These are phyloP conservation scores for Theileria equi DNA, from an alignment of 169 alveolate genomes.

Conservation along the genomic window DNA sequence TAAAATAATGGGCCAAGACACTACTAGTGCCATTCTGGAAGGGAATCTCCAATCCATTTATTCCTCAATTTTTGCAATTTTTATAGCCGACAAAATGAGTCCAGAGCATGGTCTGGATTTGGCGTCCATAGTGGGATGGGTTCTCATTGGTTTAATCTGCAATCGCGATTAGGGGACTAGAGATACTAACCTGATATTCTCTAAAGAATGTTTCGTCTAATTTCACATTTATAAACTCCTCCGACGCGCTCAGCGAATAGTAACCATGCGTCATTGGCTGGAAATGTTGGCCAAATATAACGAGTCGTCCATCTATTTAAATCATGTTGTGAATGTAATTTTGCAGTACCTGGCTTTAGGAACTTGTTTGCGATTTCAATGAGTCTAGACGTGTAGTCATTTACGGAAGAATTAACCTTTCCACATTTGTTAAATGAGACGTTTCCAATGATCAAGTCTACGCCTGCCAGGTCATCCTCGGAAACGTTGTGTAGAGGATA, in stretches of 20 bases:
- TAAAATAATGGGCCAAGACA: too few species aligned
- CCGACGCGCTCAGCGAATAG: conserved; percentile 21
- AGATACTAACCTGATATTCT: conserved; percentile 40
- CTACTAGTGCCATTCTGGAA: too few species aligned
- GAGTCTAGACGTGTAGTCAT: conserved; percentile 14
- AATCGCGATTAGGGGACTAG: neutral
- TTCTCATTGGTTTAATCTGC: conserved; percentile 45
- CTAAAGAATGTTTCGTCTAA: conserved; percentile 51
- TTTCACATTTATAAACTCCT: conserved; percentile 44
- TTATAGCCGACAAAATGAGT: conserved; percentile 50
- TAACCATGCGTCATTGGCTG: conserved; percentile 53
- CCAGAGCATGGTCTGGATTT: conserved; percentile 56
- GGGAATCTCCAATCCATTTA: too few species aligned
- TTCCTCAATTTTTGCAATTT: conserved; percentile 23
- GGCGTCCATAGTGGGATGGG: conserved; percentile 52
- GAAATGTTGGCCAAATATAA: conserved; percentile 54
- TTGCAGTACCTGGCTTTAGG: conserved; percentile 7
- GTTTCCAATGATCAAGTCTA: conserved; percentile 48
- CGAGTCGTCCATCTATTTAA: conserved; percentile 41
- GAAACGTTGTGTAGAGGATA: conserved; percentile 40
- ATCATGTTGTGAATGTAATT: neutral
- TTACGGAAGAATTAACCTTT: conserved; percentile 33
- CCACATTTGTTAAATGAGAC: conserved; percentile 51
- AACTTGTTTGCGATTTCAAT: conserved; percentile 41
- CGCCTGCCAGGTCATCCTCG: conserved; percentile 8